These are phyloP conservation scores for Cronartium quercuum DNA, from an alignment of 1,284 basidiomycete species.

Conservation along the genomic window DNA sequence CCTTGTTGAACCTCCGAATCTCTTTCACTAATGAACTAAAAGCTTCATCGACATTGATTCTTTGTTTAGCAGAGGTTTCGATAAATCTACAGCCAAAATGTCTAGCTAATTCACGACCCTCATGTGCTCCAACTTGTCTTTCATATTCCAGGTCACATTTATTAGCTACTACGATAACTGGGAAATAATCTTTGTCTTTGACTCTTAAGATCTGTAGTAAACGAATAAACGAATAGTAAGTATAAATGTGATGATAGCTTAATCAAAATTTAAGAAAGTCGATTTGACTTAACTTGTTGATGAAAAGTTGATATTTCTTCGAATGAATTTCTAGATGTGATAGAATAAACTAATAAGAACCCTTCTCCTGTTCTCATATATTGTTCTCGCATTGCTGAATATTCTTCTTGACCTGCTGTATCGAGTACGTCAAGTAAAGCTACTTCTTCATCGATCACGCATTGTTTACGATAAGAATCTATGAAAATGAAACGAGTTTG, in stretches of 20 bases:
- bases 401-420: slow-evolving; percentile 98
- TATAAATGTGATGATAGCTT: neutral
- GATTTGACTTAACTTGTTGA: slow-evolving; percentile 83
- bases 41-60: slow-evolving; percentile 98
- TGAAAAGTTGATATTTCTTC: slow-evolving; percentile 97
- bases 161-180: slow-evolving; percentile 96
- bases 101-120: slow-evolving; percentile 94
- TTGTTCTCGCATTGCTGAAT: slow-evolving; percentile 95
- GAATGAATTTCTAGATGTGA: slow-evolving; percentile 95
- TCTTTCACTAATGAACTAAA: slow-evolving; percentile 93
- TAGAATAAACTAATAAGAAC: slow-evolving; percentile 96
- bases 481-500: slow-evolving; percentile 7
- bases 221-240: slow-evolving; percentile 37
- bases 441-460: slow-evolving; percentile 86
- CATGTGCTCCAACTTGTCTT: slow-evolving; percentile 91
- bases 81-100: slow-evolving; percentile 96
- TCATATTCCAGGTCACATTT: slow-evolving; percentile 99
- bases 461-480: slow-evolving; percentile 51
- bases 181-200: slow-evolving; percentile 97
- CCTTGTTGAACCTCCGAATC: slow-evolving; percentile 94
- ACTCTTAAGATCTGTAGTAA: slow-evolving; percentile 53
- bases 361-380: slow-evolving; percentile 98
- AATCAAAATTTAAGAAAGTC: neutral
- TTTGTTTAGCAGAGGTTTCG: slow-evolving; percentile 96
- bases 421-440: slow-evolving; percentile 95